A percentile compares a stretch with the other conserved stretches of the same genome.
These are phyloP conservation scores for Rhizopogon vesiculosus DNA, from an alignment of 768 basidiomycete genomes.

Conservation along the genomic window DNA sequence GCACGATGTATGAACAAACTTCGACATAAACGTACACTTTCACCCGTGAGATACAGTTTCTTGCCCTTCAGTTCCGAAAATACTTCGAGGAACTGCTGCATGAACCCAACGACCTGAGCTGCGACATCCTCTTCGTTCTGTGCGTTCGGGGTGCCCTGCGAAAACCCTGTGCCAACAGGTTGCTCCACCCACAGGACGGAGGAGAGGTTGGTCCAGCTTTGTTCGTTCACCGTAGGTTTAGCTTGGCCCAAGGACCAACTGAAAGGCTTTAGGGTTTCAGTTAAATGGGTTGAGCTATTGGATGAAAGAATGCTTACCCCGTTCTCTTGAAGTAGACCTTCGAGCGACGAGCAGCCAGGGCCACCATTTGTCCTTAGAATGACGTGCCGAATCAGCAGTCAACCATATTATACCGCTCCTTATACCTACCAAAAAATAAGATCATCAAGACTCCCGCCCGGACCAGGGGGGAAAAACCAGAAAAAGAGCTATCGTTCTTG, in stretches of 20 bases:
- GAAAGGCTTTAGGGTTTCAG: conserved; percentile 46
- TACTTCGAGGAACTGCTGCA: conserved; percentile 72
- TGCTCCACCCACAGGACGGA: conserved; percentile 75
- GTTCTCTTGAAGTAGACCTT: conserved; percentile 71
- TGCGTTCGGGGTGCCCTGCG: conserved; percentile 63
- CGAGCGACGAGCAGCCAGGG: conserved; percentile 71
- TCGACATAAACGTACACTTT: conserved; percentile 51
- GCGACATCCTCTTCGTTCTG: conserved; percentile 55
- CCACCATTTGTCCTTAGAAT: conserved; percentile 69
- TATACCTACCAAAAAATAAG: conserved; percentile 61
- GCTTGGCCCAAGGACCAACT: conserved; percentile 63
- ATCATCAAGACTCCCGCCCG: conserved; percentile 65
- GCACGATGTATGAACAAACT: background rate
- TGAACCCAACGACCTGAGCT: conserved; percentile 48
- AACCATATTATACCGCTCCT: background rate
- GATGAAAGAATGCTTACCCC: conserved; percentile 41
- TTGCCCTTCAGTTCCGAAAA: conserved; percentile 71
- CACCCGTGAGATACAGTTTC: conserved; percentile 66
- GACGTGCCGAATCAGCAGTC: background rate
- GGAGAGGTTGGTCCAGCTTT: conserved; percentile 78
- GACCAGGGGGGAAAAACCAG: conserved; percentile 82
- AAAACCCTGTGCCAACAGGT: conserved; percentile 77
- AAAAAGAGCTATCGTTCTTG: conserved; percentile 58
- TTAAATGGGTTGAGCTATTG: conserved; percentile 14
- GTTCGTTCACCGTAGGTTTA: conserved; percentile 56